Conservation (phyloP, 2,329 filamentous ascomycete genomes). For the Cordyceps cateniannulata region DNA sequence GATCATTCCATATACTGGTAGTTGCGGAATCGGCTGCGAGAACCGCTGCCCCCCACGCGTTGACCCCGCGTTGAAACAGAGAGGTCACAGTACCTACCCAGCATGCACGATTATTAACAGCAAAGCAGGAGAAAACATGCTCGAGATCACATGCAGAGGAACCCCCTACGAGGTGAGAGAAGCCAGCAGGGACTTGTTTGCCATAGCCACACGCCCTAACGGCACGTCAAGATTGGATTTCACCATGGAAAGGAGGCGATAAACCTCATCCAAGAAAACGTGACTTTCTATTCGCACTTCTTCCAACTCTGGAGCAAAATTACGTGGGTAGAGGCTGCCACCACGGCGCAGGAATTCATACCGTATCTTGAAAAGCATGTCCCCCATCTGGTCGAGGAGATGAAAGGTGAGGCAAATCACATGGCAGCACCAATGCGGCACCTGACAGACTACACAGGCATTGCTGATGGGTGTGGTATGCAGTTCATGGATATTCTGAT, state of each 20-base stretch:
- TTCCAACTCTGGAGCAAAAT: background rate
- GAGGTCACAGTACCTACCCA: background rate
- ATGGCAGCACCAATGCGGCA: background rate
- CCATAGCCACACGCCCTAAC: background rate
- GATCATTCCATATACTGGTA: no score
- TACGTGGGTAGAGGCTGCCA: background rate
- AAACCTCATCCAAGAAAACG: background rate
- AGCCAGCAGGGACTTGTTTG: background rate
- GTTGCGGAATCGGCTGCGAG: no score
- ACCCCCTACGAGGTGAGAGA: background rate
- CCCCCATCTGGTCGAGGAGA: conserved; percentile 3
- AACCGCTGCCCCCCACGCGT: no score
- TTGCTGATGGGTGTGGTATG: background rate
- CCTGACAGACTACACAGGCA: background rate
- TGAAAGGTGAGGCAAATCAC: no score
- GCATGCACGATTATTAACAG: no score
- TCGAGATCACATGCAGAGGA: background rate
- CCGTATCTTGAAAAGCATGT: background rate
- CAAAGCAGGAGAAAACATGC: no score
- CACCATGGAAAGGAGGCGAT: background rate
- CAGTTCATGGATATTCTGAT: background rate
- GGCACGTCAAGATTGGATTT: background rate
- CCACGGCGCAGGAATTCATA: background rate
- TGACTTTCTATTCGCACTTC: background rate
- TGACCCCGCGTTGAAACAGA: no score